Base-by-base conservation (phyloP, 257 asterid species). In the Nicotiana noctiflora region DNA sequence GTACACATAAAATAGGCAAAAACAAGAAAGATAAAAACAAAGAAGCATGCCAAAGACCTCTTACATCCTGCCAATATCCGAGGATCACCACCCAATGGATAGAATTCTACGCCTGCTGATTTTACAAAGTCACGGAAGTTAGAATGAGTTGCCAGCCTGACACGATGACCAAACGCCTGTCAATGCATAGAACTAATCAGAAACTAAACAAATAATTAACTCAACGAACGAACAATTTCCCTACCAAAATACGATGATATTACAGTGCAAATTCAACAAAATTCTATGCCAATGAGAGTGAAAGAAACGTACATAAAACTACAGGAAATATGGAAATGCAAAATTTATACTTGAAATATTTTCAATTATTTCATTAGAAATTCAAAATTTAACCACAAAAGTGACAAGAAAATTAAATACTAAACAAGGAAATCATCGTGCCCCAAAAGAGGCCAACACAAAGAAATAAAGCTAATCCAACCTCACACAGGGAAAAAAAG, bases 41-140 rank as follows among this genome's bases (percentile, higher is more conserved):
- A 89, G 63, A 81, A 75, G 78, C 53, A 85, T 67, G 86, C 84
- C 65, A 81, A 91, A 86, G 86, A 86, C 86, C 90, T 84, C 99
- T 96, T 94, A 96, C 99, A 96, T 92, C 97, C 99, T 81, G 99
- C 93, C 92, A 96, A 89, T 81, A 96, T 88, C 82, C 97, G 94
- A 84, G 99, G 98, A 83, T 96, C 99, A 11, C 99, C 99, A 19
- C 99, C 99, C 76, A 96, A 89, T 6, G 99, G 98, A 84, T 86
- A 94, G 84, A 94, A 96, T 70, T 91, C 97, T 21, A 96, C 89
- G 75, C 97, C 98, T 67, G 94, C 97, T 23, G 97, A 90, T 90
- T 92, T 92, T 74, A 96, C 98, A 84, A 96, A 96, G 82, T 89
- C 89, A 55, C 85, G 86, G 88, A 96, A 96, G 86, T 94, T 96